Evolutionary conservation across 2,329 filamentous ascomycete species (phyloP).

Genomic region (Trichoderma koningii): DNA sequence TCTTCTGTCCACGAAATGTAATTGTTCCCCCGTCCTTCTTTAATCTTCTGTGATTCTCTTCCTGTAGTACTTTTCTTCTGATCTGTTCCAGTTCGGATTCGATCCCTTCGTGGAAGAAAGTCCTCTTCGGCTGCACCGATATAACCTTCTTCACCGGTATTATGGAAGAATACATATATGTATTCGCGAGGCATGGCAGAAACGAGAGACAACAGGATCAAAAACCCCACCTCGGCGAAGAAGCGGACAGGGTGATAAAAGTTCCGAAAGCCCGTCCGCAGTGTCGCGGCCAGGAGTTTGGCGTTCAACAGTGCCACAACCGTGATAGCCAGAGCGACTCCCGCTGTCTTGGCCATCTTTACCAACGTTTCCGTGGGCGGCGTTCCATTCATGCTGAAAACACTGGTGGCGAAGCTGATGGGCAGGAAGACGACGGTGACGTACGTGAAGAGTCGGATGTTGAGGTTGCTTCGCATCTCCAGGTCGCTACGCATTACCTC

Average conservation of each 20-base stretch:
- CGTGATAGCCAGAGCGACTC: not conserved
- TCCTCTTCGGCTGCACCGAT: too few relatives aligned
- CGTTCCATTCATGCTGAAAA: not conserved
- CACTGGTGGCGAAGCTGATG: not conserved
- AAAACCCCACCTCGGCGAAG: not conserved
- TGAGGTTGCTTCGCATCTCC: not conserved
- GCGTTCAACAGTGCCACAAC: not conserved
- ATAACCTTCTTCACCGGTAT: too few relatives aligned
- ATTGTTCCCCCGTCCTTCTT: too few relatives aligned
- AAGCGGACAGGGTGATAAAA: not conserved
- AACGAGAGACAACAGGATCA: too few relatives aligned
- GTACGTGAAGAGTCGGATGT: slow-evolving; percentile 2
- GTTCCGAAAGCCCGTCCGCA: not conserved
- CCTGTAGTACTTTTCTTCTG: too few relatives aligned
- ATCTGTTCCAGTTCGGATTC: too few relatives aligned
- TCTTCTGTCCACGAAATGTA: too few relatives aligned
- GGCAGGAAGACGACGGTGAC: not conserved
- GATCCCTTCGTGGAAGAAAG: too few relatives aligned
- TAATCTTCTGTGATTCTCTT: too few relatives aligned
- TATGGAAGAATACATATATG: too few relatives aligned
- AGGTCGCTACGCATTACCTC: not conserved
- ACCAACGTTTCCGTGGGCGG: not conserved
- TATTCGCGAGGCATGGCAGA: too few relatives aligned
- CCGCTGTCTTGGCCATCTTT: not conserved
- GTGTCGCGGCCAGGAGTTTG: not conserved